Base-by-base conservation (phyloP, 1,139 yeast genomes). In the Blastobotrys aristatus region DNA sequence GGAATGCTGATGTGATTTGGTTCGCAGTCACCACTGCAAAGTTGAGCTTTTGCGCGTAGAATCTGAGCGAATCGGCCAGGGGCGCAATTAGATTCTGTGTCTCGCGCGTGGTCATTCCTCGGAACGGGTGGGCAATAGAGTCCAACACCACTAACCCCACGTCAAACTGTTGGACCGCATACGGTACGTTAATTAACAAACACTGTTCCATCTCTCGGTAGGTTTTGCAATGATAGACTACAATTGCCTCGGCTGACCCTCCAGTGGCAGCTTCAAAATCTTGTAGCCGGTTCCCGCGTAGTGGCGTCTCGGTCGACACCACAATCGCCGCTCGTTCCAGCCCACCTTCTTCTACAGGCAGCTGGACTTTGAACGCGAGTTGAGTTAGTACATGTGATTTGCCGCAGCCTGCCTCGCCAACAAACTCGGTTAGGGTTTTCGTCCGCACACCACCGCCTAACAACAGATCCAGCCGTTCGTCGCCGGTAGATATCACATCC, bases 381-480 rank as follows among this genome's bases (percentile, higher is more conserved):
- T 84, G 92, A 65, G 82, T 73, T 29, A 84, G 65, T 8, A 89
- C 66, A 57, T 88, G 94, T 0, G 96, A 82, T 62, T 89, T 89
- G 0, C 96, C 97, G 2, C 85, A 76, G 0, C 95, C 87, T 51
- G 94, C 81, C 34, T 83, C 85, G 0, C 97, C 97, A 56, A 81
- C 82, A 2, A 90, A 63, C 65, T 90, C 97, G 0, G 94, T 84
- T 2, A 90, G 66, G 37, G 77, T 73, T 2, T 89, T 83, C 0
- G 77, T 57, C 0, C 77, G 79, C 3, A 89, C 72, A 0, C 97
- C 96, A 1, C 92, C 92, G 26, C 76, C 74, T 14, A 89, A 63
- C 2, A 70, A 58, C 8, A 56, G 57, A 62, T 89, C 96, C 1
- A 90, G 57, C 2, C 58, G 56, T 0, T 65, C 63, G 53, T 82